These are phyloP conservation scores for Zea mays DNA, from an alignment of 176 grass and related monocot genomes.

Conservation along the genomic window DNA sequence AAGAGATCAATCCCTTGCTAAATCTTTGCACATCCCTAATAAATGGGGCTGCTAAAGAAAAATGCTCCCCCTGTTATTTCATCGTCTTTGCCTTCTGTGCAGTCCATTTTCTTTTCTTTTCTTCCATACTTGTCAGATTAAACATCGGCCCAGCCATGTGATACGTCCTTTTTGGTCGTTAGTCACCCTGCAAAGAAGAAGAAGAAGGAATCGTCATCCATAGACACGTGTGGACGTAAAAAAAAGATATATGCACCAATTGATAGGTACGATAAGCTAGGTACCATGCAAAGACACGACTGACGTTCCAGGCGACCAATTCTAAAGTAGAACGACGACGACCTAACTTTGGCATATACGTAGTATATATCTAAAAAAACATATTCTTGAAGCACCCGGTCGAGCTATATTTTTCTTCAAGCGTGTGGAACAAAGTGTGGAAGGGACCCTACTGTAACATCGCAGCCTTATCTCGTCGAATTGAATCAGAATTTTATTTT, in stretches of 20 bases:
- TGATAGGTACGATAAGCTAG: slow-evolving; percentile 34
- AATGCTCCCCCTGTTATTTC: slow-evolving; percentile 2
- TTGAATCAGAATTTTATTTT: slow-evolving; percentile 40
- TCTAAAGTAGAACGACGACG: slow-evolving; percentile 20
- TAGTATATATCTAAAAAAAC: background rate
- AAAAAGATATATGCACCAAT: slow-evolving; percentile 8
- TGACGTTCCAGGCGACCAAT: slow-evolving; percentile 26
- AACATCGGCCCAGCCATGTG: slow-evolving; percentile 9
- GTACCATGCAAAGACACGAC: slow-evolving; percentile 27
- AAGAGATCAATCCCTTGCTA: slow-evolving; percentile 5
- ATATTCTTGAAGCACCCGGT: background rate
- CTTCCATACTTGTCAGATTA: slow-evolving; percentile 9
- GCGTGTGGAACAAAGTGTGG: background rate
- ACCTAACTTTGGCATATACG: slow-evolving; percentile 15
- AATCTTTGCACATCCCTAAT: background rate
- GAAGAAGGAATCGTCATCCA: background rate
- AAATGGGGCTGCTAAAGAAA: background rate
- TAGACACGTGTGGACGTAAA: slow-evolving; percentile 26
- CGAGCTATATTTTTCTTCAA: background rate
- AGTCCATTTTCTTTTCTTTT: background rate
- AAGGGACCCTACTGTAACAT: slow-evolving; percentile 8
- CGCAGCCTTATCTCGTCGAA: slow-evolving; percentile 37
- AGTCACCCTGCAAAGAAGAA: slow-evolving; percentile 46
- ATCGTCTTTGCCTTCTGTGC: slow-evolving; percentile 6
- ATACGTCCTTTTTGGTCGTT: slow-evolving; percentile 20